Evolutionary conservation across 257 asterid genomes (phyloP).

Genomic region (Nicotiana sylvestris): DNA sequence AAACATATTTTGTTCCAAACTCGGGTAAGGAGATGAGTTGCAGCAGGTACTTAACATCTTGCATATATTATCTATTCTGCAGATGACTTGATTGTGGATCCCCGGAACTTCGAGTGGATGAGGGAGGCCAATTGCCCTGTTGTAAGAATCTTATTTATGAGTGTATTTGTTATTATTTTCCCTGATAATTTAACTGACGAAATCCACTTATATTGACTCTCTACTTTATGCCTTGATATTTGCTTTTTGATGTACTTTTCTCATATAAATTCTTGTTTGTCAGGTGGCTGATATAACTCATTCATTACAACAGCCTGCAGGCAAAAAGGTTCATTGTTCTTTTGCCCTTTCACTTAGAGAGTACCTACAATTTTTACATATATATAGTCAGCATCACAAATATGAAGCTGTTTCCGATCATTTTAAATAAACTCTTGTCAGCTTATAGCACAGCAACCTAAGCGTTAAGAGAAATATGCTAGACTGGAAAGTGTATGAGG

Average conservation of each 20-base stretch:
- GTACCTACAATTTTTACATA: background rate
- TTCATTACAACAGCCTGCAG: conserved; percentile 98
- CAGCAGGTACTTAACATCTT: background rate
- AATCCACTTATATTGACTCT: conserved; percentile 9
- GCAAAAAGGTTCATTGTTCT: conserved; percentile 60
- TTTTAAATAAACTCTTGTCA: too few species aligned
- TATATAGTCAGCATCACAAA: too few species aligned
- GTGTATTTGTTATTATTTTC: background rate
- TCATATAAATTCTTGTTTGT: conserved; percentile 9
- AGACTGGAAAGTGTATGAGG: too few species aligned
- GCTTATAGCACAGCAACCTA: too few species aligned
- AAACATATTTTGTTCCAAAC: background rate
- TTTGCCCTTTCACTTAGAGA: background rate
- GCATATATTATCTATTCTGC: conserved; percentile 21
- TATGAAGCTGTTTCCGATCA: too few species aligned
- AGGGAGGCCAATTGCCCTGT: conserved; percentile 93
- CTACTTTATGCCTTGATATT: background rate
- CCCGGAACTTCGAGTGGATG: conserved; percentile 97
- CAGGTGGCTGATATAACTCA: conserved; percentile 98
- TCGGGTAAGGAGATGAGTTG: background rate
- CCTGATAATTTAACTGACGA: background rate
- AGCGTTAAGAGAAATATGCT: too few species aligned
- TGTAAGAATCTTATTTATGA: conserved; percentile 36
- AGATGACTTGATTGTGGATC: conserved; percentile 98
- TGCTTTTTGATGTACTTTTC: conserved; percentile 15